Evolutionary conservation across 352 stramenopile genomes (phyloP), one percentile per base, ranked within the genome.

Genomic region (Elongisporangium prolatum): DNA sequence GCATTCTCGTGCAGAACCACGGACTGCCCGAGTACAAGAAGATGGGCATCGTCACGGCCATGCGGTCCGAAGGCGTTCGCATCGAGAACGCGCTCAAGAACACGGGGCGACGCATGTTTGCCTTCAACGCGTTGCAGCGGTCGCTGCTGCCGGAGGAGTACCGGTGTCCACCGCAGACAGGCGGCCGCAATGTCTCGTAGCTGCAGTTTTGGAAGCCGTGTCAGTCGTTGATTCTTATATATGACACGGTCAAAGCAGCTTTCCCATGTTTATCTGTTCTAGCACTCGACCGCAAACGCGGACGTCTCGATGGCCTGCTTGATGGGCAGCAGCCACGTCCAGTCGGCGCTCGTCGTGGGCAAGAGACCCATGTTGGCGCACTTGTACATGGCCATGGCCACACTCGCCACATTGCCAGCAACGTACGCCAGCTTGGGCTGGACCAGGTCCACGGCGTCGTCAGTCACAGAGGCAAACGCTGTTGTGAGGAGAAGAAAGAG

Each of bases 341-440:
- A 98, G 70, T 98, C 93, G 50, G 90, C 88, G 49, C 83, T 93
- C 10, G 88, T 97, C 11, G 90, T 96, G 3, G 93, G 93, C 59
- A 98, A 64, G 38, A 98, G 73, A 22, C 93, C 91, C 84, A 98
- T 94, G 67, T 88, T 93, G 20, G 80, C 88, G 57, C 86, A 93
- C 72, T 98, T 98, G 81, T 97, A 98, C 24, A 97, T 64, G 21
- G 81, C 93, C 69, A 97, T 86, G 14, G 72, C 85, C 11, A 94
- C 74, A 44, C 88, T 91, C 24, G 92, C 78, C 38, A 95, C 52
- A 72, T 96, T 97, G 49, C 93, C 83, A 5, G 77, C 74, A 50
- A 97, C 58, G 64, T 96, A 98, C 21, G 94, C 75, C 34, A 94
- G 71, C 82, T 98, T 98, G 59, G 87, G 72, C 68, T 96, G 75